These are phyloP conservation scores for Trichoderma koningiopsis DNA, from an alignment of 2,329 filamentous ascomycete genomes.

Conservation along the genomic window DNA sequence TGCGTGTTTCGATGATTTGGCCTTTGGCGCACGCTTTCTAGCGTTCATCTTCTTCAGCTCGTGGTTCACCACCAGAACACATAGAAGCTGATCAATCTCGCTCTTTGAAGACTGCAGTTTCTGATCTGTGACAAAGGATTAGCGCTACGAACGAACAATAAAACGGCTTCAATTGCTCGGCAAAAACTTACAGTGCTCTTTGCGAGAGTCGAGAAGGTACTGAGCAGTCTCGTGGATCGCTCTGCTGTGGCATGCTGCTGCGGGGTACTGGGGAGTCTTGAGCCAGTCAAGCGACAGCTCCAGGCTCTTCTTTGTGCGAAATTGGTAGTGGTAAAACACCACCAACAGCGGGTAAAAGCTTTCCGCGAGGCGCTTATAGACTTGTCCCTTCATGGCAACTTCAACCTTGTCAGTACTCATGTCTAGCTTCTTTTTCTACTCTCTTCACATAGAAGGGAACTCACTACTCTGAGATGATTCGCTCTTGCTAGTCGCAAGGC, in stretches of 20 bases:
- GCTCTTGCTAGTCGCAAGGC: constrained; percentile 30
- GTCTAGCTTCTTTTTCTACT: neutral
- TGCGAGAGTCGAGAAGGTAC: constrained; percentile 40
- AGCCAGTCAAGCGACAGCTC: constrained; percentile 45
- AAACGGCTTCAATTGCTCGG: neutral
- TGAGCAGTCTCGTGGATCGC: constrained; percentile 35
- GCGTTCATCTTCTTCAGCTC: constrained; percentile 46
- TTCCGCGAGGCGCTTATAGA: constrained; percentile 38
- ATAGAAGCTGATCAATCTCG: constrained; percentile 40
- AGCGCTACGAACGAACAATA: neutral
- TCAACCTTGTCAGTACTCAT: neutral
- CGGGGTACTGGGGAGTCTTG: constrained; percentile 35
- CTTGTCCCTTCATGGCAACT: constrained; percentile 29
- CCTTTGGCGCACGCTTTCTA: constrained; percentile 36
- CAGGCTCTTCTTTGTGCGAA: constrained; percentile 45
- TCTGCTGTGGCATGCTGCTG: constrained; percentile 34
- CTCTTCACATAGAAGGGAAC: neutral
- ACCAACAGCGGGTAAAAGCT: constrained; percentile 43
- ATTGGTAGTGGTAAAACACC: constrained; percentile 46
- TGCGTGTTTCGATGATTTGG: constrained; percentile 30
- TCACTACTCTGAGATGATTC: constrained; percentile 31
- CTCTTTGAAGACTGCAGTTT: constrained; percentile 37
- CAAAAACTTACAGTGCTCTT: constrained; percentile 41
- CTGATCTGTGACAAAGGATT: constrained; percentile 33
- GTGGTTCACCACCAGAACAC: constrained; percentile 42